Evolutionary conservation across 257 asterid species (phyloP), one percentile per base, ranked within the genome.

Genomic region (Orobanche coerulescens): DNA sequence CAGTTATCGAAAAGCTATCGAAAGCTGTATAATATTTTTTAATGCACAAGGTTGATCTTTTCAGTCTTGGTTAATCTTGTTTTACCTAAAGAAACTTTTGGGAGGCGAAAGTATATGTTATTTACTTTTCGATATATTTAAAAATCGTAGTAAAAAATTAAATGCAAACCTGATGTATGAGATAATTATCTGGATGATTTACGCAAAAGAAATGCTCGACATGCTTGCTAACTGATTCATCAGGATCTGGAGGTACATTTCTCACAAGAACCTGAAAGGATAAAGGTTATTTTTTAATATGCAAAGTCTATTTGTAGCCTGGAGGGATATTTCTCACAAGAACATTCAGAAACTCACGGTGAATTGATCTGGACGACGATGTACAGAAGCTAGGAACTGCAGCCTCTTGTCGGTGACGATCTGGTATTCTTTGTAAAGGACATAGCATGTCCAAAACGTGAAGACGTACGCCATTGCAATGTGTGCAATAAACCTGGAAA

Each of bases 131-230:
- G 33, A 25, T 33, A 48, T 31, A 69, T 4, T 39, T 56, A 48
- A 48, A 51, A 61, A 48, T 30, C 14, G 24, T n/a, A 33, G n/a
- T n/a, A n/a, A n/a, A n/a, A n/a, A n/a, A n/a, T n/a, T 44, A 46
- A 58, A 62, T 44, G 44, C 72, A 28, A 58, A 78, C 83, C 97
- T 90, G 94, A 73, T 84, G 95, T 34, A 74, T 48, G 71, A 92
- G 96, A 79, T 86, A 92, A 61, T 77, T 75, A 71, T 82, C 84
- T 0, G 95, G 82, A 79, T 92, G 98, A 62, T 88, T 86, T 58
- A 92, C 96, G 37, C 90, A 82, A 69, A 92, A 92, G 89, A 92
- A 92, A 81, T 88, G 98, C 66, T 86, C 94, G 74, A 92, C 95
- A 12, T 88, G 96, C 78, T 84, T 84, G 54, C 91, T 77, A 64